Base-by-base conservation (phyloP, 345 rosid species). In the Euphorbia tirucalli region DNA sequence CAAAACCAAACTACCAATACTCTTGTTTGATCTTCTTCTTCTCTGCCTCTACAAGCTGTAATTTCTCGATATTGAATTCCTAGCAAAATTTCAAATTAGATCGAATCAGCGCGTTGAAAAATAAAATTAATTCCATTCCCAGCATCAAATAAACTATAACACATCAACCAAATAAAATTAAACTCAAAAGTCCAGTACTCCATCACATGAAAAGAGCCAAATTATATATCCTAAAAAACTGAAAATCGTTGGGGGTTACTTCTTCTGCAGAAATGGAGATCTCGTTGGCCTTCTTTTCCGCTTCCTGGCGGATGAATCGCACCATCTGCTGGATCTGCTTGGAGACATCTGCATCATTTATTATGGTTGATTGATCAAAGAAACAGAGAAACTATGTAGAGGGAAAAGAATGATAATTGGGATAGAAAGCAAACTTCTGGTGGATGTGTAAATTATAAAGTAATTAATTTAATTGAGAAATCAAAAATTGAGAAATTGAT, bases 311-410 rank as follows among this genome's bases (percentile, higher is more conserved):
- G 87, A 96, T 89, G 84, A 96, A 93, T 71, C 90, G 81, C 75
- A 93, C 96, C 99, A 96, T 96, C 91, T 93, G 96, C 89, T 96
- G 89, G 86, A 93, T 93, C 93, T 96, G 98, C 79, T 68, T 85
- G 61, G 98, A 83, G 8, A 93, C 97, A 85, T 93, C 97, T 27
- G 90, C 87, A 77, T 96, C 94, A 76, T 96, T 93, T 98, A 96
- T 93, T 77, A 85, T 88, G 67, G 74, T 84, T 24, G 72, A 41
- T 57, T 52, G 72, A 21, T 18, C 43, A 43, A 52, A 5, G 57
- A 11, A 4, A 46, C n/a, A n/a, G n/a, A 0, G 50, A 14, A 15
- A 46, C 8, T 11, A 11, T 1, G 50, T 0, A 46, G 50, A 10
- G 50, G n/a, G n/a, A n/a, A 46, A 46, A 35, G 39, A 35, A 3